Evolutionary conservation across 495 filamentous ascomycete species (phyloP).

Genomic region (Cercophora newfieldiana): DNA sequence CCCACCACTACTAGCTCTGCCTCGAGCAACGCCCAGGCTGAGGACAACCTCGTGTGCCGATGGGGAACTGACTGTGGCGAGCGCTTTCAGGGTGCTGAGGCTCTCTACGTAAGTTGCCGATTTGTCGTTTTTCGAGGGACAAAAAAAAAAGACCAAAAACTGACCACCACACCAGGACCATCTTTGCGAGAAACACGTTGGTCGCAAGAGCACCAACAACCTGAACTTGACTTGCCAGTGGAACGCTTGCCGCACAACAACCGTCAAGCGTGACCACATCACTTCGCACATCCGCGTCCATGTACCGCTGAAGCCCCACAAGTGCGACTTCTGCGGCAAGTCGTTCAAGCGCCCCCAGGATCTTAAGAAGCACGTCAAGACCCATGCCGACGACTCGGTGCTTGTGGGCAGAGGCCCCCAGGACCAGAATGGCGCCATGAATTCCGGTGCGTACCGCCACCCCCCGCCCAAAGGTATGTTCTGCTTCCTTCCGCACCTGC

Average conservation of each 20-base stretch:
- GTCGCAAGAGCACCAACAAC: slow-evolving; percentile 98
- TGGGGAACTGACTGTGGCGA: slow-evolving; percentile 80
- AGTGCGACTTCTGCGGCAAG: slow-evolving; percentile 98
- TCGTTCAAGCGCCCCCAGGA: slow-evolving; percentile 99
- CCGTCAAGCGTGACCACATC: slow-evolving; percentile 99
- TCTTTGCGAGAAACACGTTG: slow-evolving; percentile 97
- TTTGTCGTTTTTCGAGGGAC: slow-evolving; percentile 13
- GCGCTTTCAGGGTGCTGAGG: slow-evolving; percentile 73
- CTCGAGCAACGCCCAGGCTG: slow-evolving; percentile 36
- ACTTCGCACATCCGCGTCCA: slow-evolving; percentile 99
- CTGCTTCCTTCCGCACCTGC: slow-evolving; percentile 6
- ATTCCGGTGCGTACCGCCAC: slow-evolving; percentile 51
- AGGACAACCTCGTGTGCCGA: slow-evolving; percentile 75
- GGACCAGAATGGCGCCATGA: slow-evolving; percentile 65
- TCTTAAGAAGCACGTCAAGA: slow-evolving; percentile 99
- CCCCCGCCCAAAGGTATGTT: slow-evolving; percentile 57
- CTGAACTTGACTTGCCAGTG: slow-evolving; percentile 96
- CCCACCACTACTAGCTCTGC: slow-evolving; percentile 38
- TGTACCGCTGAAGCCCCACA: slow-evolving; percentile 96
- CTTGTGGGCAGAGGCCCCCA: slow-evolving; percentile 69
- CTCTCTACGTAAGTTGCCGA: slow-evolving; percentile 83
- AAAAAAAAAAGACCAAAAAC: slow-evolving; percentile 10
- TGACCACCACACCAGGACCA: slow-evolving; percentile 69
- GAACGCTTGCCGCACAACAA: slow-evolving; percentile 93
- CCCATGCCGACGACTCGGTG: slow-evolving; percentile 97